Evolutionary conservation across 768 basidiomycete genomes (phyloP), one percentile per base, ranked within the genome.

Genomic region (Pisolithus albus): DNA sequence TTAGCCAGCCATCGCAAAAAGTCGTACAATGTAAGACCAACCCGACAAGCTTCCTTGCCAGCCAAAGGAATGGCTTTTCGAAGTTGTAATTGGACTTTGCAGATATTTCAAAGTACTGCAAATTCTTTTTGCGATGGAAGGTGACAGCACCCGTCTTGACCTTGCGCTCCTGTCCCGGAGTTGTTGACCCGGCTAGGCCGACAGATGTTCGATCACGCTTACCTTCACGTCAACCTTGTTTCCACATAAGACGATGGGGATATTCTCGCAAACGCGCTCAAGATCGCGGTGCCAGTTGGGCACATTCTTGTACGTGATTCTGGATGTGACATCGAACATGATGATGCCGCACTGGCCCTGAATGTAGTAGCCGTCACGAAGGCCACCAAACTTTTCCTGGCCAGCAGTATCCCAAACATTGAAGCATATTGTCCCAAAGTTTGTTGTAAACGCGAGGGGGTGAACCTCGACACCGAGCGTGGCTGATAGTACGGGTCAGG

Each of bases 41-140:
- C 92, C 93, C 95, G 58, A 95, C 94, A 56, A 99, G 80, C 76
- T 98, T 99, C 76, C 92, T 83, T 53, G 92, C 94, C 68, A 98
- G 80, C 96, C 96, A 98, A 57, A 99, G 81, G 91, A 99, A 98
- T 46, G 96, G 96, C 71, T 97, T 97, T 75, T 99, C 96, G 66
- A 98, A 98, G 79, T 99, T 99, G 73, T 98, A 99, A 80, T 99
- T 99, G 43, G 94, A 97, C 75, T 99, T 99, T 49, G 96, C 96
- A 0, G 96, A 98, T 61, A 99, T 98, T 66, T 99, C 96, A 68
- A 94, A 99, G 78, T 99, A 99, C 69, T 98, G 96, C 48, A 99
- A 81, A 74, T 95, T 97, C 82, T 99, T 99, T 90, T 99, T 99
- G 68, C 96, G 82, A 80, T 98, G 96, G 86, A 99, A 99, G 42